A percentile compares a stretch with the other conserved stretches of the same genome.
Evolutionary conservation across 129 eudicot genomes (phyloP).

Genomic region (Flaveria ramosissima): DNA sequence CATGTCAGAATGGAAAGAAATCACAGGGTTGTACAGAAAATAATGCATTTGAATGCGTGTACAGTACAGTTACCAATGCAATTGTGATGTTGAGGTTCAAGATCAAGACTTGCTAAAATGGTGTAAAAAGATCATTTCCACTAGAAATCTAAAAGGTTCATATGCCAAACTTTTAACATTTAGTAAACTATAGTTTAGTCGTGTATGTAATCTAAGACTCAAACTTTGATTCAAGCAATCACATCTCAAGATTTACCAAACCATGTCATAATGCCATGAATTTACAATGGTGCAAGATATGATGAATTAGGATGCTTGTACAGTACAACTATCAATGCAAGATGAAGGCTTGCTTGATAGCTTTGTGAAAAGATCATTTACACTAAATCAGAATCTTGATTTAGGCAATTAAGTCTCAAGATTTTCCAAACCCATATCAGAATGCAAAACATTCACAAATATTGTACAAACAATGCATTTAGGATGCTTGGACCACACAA

Average conservation of each 20-base stretch:
- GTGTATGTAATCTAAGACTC: no score
- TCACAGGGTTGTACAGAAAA: neutral
- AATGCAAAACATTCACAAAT: neutral
- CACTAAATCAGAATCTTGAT: conserved; percentile 3
- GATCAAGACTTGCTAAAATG: neutral
- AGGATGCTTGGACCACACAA: neutral
- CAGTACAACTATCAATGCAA: neutral
- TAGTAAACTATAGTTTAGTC: no score
- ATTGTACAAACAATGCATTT: neutral
- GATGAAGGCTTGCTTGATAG: no score
- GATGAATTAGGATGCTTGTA: neutral
- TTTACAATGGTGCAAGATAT: neutral
- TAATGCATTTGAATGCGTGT: conserved; percentile 16
- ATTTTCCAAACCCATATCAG: conserved; percentile 6
- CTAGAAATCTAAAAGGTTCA: neutral
- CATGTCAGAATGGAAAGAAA: conserved; percentile 9
- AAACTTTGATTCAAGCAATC: neutral
- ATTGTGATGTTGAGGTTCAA: conserved; percentile 11
- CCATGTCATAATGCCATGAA: neutral
- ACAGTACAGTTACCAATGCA: neutral
- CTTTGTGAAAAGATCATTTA: neutral
- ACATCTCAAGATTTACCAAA: conserved; percentile 20
- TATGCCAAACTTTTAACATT: no score
- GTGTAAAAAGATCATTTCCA: conserved; percentile 11
- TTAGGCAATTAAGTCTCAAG: neutral